A percentile compares a stretch with the other conserved stretches of the same genome.
Conservation (phyloP, 441 rosid genomes). For the Adansonia grandidieri region DNA sequence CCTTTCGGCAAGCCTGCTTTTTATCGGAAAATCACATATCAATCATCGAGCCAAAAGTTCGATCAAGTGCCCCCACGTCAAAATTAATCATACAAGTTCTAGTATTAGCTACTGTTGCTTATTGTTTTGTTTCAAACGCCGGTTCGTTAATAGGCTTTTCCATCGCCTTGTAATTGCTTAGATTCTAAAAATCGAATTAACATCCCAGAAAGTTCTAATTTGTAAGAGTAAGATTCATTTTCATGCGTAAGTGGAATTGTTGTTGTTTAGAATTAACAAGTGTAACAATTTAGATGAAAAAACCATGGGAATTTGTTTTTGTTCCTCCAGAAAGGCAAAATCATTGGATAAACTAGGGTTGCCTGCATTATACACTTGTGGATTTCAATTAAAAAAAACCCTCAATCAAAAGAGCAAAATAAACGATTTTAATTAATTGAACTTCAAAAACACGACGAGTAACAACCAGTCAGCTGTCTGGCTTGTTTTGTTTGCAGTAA, state of each 20-base stretch:
- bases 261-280: not conserved
- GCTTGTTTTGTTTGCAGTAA: conserved; percentile 32
- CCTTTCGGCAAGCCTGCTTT: conserved; percentile 16
- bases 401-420: not conserved
- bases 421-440: not conserved
- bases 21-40: not conserved
- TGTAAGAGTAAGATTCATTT: not conserved
- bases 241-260: not conserved
- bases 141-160: no score
- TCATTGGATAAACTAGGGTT: conserved; percentile 10
- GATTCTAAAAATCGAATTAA: no score
- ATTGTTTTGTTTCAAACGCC: no score
- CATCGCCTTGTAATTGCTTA: no score
- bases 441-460: not conserved
- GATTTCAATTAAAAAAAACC: not conserved
- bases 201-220: not conserved
- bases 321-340: no score
- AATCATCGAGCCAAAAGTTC: not conserved
- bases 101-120: no score
- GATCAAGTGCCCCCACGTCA: not conserved
- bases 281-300: not conserved
- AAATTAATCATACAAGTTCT: not conserved
- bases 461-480: conserved; percentile 29
- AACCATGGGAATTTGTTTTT: conserved; percentile 4
- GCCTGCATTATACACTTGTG: not conserved